These are phyloP conservation scores for Deinandra increscens DNA, from an alignment of 129 eudicot genomes.

Conservation along the genomic window DNA sequence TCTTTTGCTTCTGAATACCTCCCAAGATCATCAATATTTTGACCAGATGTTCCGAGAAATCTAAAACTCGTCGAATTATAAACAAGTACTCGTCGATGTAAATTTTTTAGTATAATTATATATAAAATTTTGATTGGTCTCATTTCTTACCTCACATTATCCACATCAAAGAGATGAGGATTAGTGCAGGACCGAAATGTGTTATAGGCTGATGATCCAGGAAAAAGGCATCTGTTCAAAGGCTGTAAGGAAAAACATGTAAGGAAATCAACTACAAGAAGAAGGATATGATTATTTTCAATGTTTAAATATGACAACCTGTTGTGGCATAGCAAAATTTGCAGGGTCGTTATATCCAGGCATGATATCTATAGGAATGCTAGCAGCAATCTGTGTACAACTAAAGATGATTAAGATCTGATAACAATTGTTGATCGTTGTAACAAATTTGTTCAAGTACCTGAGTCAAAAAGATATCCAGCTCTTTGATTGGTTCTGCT, in stretches of 20 bases:
- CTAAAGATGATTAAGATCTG: slow-evolving; percentile 12
- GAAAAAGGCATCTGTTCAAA: slow-evolving; percentile 87
- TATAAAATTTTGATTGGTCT: no score
- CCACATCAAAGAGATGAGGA: slow-evolving; percentile 92
- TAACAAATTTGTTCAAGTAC: slow-evolving; percentile 29
- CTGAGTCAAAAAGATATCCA: slow-evolving; percentile 88
- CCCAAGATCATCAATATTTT: slow-evolving; percentile 80
- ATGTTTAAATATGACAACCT: slow-evolving; percentile 43
- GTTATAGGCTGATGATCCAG: slow-evolving; percentile 80
- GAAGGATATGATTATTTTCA: not conserved
- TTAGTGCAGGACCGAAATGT: slow-evolving; percentile 88
- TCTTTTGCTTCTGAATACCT: slow-evolving; percentile 75
- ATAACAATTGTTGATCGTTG: not conserved
- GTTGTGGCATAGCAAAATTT: slow-evolving; percentile 84
- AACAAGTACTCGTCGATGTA: no score
- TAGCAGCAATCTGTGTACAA: slow-evolving; percentile 72
- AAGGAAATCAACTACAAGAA: not conserved
- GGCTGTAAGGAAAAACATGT: slow-evolving; percentile 47
- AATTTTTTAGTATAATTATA: no score
- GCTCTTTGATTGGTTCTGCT: slow-evolving; percentile 80
- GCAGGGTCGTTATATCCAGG: slow-evolving; percentile 85
- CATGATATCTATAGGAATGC: slow-evolving; percentile 87
- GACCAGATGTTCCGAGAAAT: slow-evolving; percentile 97
- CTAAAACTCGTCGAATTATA: slow-evolving; percentile 37
- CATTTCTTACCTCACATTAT: slow-evolving; percentile 59